Base-by-base conservation (phyloP, 78 protist genomes). In the Dictyostelium brefeldianum region DNA sequence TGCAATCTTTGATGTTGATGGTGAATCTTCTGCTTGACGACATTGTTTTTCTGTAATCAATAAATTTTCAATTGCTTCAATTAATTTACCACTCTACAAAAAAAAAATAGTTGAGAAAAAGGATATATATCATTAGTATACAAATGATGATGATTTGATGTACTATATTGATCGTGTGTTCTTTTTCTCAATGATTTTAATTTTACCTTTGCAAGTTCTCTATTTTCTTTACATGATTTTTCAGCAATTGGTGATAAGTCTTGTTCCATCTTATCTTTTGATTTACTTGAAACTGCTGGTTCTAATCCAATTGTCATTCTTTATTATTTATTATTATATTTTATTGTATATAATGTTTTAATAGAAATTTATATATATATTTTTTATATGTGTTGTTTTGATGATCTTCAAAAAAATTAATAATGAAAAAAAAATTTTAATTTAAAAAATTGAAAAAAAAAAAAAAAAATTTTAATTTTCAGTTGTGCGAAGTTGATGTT, bases 1-100 rank as follows among this genome's bases (percentile, higher is more conserved):
- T 22, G 94, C 92, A 36, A 94, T 89, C 50, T 78, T 82, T 31
- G 82, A 51, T 22, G 96, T 94, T 46, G 92, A 80, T 69, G 96
- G 53, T 46, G 90, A 81, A 84, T 94, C 96, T 69, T 94, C 96
- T 14, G 80, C 92, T 53, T 94, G 92, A 77, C 96, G 74, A 36
- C 89, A 59, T 53, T 81, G 89, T 67, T 94, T 94, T 29, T 94
- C 96, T n/a, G 74, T 43, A 51, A 83, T 50, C 74, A 94, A 75
- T 20, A 94, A 50, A 69, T 80, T 84, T 56, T 94, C 96, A 82
- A 94, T 73, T 29, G 96, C 96, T 56, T 91, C 83, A 5, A 54
- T 8, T 27, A 89, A 57, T 29, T 78, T 62, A 20, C 80, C 80
- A 74, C 80, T 74, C 80, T 69, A 12, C 0, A 11, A 67, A 67